Base-by-base conservation (phyloP, 2,329 filamentous ascomycete species). In the Ophiostoma australiae region DNA sequence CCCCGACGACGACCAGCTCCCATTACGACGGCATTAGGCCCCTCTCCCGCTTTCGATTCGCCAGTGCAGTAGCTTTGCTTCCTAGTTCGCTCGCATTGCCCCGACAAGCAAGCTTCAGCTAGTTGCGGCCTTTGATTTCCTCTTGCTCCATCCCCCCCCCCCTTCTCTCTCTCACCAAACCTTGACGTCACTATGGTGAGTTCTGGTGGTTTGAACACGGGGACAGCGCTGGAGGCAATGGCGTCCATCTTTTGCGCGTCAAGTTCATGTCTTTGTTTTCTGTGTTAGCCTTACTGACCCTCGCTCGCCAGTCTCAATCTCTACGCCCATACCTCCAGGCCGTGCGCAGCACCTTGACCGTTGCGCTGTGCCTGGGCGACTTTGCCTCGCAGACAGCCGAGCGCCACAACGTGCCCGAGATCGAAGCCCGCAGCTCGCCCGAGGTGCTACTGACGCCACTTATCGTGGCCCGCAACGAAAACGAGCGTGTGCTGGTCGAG, bases 331-430 rank as follows among this genome's bases (percentile, higher is more conserved):
- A 98, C 83, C 91, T 97, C 76, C 93, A 97, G 85, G 96, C 92
- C 81, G 95, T 98, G 77, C 92, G 95, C 77, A 94, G 92, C 79
- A 97, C 92, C 78, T 87, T 99, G 78, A 98, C 94, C 58, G 93
- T 94, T 75, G 94, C 95, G 75, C 90, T 99, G 76, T 94, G 93
- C 72, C 87, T 97, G 72, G 94, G 93, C 80, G 96, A 99, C 86
- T 99, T 99, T 82, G 94, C 95, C 74, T 98, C 94, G 68, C 95
- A 99, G 83, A 93, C 92, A 66, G 92, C 94, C 70, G 96, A 99
- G 84, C 87, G 95, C 76, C 95, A 98, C 84, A 99, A 99, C 84
- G 94, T 98, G 66, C 95, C 95, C 73, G 95, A 99, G 81, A 91
- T 99, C 77, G 95, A 99, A 84, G 94, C 94, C 61, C 89, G 89